Conservation (phyloP, 192 early-diverging fungal species). For the Coemansia sp. region DNA sequence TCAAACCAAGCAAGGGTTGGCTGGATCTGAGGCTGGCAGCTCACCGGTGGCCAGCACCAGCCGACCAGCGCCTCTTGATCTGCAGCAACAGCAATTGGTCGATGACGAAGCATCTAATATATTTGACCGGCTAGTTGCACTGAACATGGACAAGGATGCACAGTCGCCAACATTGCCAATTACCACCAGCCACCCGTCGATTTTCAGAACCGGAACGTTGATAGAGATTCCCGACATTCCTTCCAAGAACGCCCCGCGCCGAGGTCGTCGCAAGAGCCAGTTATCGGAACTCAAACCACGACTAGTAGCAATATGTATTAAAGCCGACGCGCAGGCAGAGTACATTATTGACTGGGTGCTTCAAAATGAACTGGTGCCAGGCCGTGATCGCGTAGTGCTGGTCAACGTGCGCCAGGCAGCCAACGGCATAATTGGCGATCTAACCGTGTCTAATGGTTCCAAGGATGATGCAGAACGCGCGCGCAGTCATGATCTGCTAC, state of each 20-base stretch:
- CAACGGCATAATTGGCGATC: conserved; percentile 40
- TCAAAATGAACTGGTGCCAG: conserved; percentile 34
- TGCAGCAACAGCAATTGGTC: background rate
- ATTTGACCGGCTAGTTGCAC: conserved; percentile 29
- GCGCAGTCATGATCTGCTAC: conserved; percentile 34
- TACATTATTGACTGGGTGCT: conserved; percentile 26
- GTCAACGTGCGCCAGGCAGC: conserved; percentile 42
- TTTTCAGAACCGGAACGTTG: conserved; percentile 42
- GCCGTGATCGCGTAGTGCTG: conserved; percentile 33
- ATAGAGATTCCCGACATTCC: conserved; percentile 38
- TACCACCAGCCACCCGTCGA: conserved; percentile 39
- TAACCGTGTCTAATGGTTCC: conserved; percentile 26
- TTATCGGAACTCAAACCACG: conserved; percentile 15
- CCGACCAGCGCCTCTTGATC: background rate
- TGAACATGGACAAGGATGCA: conserved; percentile 18
- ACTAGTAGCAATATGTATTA: conserved; percentile 42
- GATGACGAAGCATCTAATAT: conserved; percentile 11
- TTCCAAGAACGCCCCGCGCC: conserved; percentile 2
- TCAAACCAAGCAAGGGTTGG: background rate
- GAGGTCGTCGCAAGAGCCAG: conserved; percentile 4
- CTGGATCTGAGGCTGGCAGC: background rate
- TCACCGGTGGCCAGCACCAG: background rate
- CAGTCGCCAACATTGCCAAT: conserved; percentile 56
- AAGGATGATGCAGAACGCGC: conserved; percentile 35
- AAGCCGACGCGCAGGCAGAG: conserved; percentile 31